These are phyloP conservation scores for Symbiodinium natans DNA, from an alignment of 73 alveolate species.

Conservation along the genomic window DNA sequence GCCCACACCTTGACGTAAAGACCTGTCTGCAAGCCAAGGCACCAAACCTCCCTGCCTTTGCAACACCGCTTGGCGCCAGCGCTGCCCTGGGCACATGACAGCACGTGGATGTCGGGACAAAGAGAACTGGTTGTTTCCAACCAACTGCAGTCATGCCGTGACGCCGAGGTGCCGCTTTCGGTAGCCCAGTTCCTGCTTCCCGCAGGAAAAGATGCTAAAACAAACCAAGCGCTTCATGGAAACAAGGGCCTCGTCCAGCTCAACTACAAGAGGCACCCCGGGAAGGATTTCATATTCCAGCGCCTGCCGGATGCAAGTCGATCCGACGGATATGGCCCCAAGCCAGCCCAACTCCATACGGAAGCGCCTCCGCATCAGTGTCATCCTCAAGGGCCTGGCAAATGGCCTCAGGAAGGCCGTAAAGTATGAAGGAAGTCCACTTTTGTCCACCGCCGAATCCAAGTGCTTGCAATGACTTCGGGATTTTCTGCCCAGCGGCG, in stretches of 20 bases:
- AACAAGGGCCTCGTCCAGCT: slow-evolving; percentile 35
- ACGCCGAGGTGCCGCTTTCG: slow-evolving; percentile 14
- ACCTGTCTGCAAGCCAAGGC: too few species aligned
- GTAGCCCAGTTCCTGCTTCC: neutral
- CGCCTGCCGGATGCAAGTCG: neutral
- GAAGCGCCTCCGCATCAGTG: slow-evolving; percentile 4
- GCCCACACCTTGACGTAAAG: too few species aligned
- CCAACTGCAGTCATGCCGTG: neutral
- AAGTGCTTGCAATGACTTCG: too few species aligned
- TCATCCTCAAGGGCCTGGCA: slow-evolving; percentile 69
- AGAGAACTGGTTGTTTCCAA: too few species aligned
- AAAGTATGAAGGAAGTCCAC: too few species aligned
- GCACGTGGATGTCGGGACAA: too few species aligned
- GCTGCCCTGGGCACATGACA: neutral
- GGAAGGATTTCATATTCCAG: slow-evolving; percentile 16
- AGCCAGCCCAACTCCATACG: too few species aligned
- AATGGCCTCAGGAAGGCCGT: slow-evolving; percentile 35
- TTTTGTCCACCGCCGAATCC: too few species aligned
- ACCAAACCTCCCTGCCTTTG: neutral
- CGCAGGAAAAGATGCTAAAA: neutral
- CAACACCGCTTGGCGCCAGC: neutral
- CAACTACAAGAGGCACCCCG: slow-evolving; percentile 51
- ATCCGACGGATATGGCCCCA: neutral
- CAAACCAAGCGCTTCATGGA: neutral
- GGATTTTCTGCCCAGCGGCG: slow-evolving; percentile 1